Evolutionary conservation across 1,284 basidiomycete species (phyloP), one percentile per base, ranked within the genome.

Genomic region (Boletus semigastroideus): DNA sequence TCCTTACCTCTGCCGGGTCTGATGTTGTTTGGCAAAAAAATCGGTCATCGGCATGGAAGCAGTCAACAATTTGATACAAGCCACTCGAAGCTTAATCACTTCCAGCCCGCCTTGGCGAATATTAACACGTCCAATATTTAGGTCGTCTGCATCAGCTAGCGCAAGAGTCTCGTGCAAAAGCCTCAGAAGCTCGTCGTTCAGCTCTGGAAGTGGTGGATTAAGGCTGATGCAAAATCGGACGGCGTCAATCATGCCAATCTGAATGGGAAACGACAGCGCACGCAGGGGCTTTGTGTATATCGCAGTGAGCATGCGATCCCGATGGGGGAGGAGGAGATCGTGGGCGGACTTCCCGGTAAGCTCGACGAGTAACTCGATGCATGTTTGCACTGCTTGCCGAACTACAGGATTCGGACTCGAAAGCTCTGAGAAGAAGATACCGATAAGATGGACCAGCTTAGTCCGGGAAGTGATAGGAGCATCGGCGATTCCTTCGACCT

Each of bases 181-280:
- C 30, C 97, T 89, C 53, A 95, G 80, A 42, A 99, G 83, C 71
- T 98, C 94, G 52, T 98, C 94, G 59, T 92, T 94, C 48, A 94
- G 78, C 62, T 95, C 93, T 1, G 94, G 86, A 33, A 98, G 79
- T 1, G 92, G 90, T 12, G 94, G 93, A 38, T 88, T 83, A 33
- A 91, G 76, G 59, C 83, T 87, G 54, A 96, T 80, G 66, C 92
- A 92, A 69, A 95, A 99, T 17, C 95, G 91, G 55, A 99, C 86
- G 12, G 94, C 94, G 66, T 99, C 97, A 52, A 99, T 95, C 80
- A 98, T 94, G 30, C 95, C 97, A 52, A 99, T 98, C 70, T 99
- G 97, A 69, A 96, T 93, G 14, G 90, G 82, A 67, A 98, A 96
- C 2, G 95, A 94, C 17, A 99, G 79, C 0, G 97, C 97, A 50